Base-by-base conservation (phyloP, 148 eudicot genomes). In the Cornus suecica region DNA sequence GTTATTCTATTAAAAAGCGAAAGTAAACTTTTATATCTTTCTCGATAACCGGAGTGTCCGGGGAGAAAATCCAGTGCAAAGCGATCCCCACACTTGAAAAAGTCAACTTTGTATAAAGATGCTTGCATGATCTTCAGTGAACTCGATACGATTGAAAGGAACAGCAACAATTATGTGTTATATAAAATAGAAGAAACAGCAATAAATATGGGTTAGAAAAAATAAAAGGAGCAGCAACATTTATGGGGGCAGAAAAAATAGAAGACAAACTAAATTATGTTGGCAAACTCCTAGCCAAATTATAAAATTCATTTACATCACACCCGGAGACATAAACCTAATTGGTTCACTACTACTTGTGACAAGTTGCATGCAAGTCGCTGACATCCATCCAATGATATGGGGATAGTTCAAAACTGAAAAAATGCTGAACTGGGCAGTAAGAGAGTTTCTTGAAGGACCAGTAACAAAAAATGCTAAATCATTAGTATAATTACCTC, bases 401-500 rank as follows among this genome's bases (percentile, higher is more conserved):
- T 31, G 27, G 2, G 60, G 1, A 72, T 7, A n/a, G 24, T 60
- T 15, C 13, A 72, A 31, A 42, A 20, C 2, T 37, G n/a, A 26
- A 27, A 74, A 27, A 10, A 41, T 27, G 73, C 32, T 2, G 10
- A 54, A 27, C 13, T 29, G 13, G 22, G 29, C 9, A 25, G 16
- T 20, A n/a, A 42, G 37, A 11, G 1, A 37, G 16, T 42, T 74
- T 29, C 4, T 26, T 16, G 26, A 74, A 25, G 27, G 25, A 14
- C 65, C 18, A 28, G 61, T 20, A n/a, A 28, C 4, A 28, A 6
- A 62, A 70, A n/a, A n/a, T n/a, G 29, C 64, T 37, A 30, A 60
- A 28, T 13, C 42, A 30, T 64, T 31, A 70, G 10, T 22, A 25
- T 60, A 18, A 63, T 83, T 82, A 96, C 99, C 94, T 93, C 94